Percentiles rank a stretch among this genome's conserved stretches.
These are phyloP conservation scores for Epichloe elymi DNA, from an alignment of 2,329 filamentous ascomycete genomes.

Conservation along the genomic window DNA sequence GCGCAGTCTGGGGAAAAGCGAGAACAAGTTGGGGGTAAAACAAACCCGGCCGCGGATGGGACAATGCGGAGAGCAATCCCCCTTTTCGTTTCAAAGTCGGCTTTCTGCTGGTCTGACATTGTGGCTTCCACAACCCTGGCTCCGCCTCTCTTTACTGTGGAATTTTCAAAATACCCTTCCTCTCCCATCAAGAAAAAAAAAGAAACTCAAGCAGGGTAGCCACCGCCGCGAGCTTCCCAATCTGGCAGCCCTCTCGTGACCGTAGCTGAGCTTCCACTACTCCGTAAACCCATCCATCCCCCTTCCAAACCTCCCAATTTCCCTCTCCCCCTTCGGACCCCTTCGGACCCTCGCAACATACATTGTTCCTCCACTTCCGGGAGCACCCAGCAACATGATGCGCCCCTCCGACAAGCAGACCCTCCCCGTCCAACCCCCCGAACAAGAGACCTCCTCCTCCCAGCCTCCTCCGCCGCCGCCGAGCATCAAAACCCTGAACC, in stretches of 20 bases:
- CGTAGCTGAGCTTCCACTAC: neutral
- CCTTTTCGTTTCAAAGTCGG: too few relatives aligned
- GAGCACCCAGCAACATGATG: neutral
- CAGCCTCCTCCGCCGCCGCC: neutral
- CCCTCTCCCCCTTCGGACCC: neutral
- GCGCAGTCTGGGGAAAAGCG: neutral
- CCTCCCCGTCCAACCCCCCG: neutral
- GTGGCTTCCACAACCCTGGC: neutral
- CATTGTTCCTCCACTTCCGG: neutral
- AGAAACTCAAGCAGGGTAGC: neutral
- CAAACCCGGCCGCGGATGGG: too few relatives aligned
- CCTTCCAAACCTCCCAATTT: neutral
- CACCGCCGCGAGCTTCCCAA: neutral
- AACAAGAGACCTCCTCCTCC: neutral
- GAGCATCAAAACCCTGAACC: constrained; percentile 3
- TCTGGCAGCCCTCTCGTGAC: neutral
- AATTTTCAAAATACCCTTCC: too few relatives aligned
- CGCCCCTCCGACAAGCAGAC: neutral
- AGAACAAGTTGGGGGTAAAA: too few relatives aligned
- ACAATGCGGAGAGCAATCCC: neutral
- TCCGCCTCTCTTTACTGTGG: neutral
- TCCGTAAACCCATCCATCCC: too few relatives aligned
- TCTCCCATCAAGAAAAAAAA: neutral
- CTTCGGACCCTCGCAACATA: neutral
- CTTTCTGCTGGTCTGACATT: neutral